phyloP scores from a whole-genome alignment of 1,284 basidiomycete species.

The Leucoagaricus sp. region DNA sequence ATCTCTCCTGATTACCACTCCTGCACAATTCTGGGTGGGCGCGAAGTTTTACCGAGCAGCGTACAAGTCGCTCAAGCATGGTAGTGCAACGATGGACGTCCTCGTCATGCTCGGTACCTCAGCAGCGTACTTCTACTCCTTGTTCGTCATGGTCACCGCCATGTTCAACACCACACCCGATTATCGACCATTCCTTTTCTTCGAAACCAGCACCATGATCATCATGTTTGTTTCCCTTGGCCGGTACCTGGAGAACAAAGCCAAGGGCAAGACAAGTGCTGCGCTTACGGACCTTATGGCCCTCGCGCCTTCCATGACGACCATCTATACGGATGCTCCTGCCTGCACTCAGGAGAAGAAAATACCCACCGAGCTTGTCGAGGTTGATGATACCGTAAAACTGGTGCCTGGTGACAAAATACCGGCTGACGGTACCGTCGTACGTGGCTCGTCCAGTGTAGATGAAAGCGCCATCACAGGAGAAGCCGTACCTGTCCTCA shows the following conservation, averaged over 20 bases:
- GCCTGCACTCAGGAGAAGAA: slow-evolving; percentile 83
- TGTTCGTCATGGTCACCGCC: slow-evolving; percentile 70
- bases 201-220: slow-evolving; percentile 99
- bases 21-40: slow-evolving; percentile 93
- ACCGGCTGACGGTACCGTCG: slow-evolving; percentile 92
- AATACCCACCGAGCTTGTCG: slow-evolving; percentile 92
- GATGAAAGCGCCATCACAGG: slow-evolving; percentile 99
- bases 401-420: slow-evolving; percentile 97
- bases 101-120: slow-evolving; percentile 95
- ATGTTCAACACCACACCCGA: slow-evolving; percentile 64
- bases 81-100: slow-evolving; percentile 94
- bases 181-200: slow-evolving; percentile 89
- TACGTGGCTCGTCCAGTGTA: slow-evolving; percentile 83
- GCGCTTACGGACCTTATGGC: slow-evolving; percentile 96
- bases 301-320: slow-evolving; percentile 93
- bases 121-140: slow-evolving; percentile 90
- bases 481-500: slow-evolving; percentile 89
- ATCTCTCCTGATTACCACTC: slow-evolving; percentile 84
- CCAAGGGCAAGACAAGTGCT: slow-evolving; percentile 96
- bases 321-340: slow-evolving; percentile 86
- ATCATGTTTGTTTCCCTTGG: slow-evolving; percentile 97
- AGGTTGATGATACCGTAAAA: slow-evolving; percentile 93
- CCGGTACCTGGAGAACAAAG: slow-evolving; percentile 93
- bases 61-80: slow-evolving; percentile 89
- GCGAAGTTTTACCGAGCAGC: slow-evolving; percentile 87